Percentiles rank a stretch among this genome's conserved stretches.
Conservation (phyloP, 768 basidiomycete species). For the Pleurotus sapidus region DNA sequence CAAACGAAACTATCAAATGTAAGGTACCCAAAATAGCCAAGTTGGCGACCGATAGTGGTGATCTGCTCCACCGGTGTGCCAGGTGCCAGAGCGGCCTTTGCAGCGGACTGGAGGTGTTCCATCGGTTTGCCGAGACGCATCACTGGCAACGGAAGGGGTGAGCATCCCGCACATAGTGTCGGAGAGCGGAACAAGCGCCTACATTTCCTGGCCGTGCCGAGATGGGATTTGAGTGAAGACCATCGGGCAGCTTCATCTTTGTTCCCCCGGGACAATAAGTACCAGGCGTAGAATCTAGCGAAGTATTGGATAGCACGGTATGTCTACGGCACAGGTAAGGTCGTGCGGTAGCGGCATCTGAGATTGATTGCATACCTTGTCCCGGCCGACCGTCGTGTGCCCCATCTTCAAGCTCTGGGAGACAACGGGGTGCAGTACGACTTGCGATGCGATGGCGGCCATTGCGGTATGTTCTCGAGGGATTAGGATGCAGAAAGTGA, state of each 20-base stretch:
- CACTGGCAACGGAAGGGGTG: constrained; percentile 44
- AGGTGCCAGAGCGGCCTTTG: constrained; percentile 60
- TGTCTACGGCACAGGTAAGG: constrained; percentile 39
- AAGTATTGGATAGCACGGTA: constrained; percentile 93
- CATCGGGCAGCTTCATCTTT: constrained; percentile 73
- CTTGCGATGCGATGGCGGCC: constrained; percentile 61
- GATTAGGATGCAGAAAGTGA: constrained; percentile 1
- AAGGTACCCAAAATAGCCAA: constrained; percentile 88
- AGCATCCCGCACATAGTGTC: background rate
- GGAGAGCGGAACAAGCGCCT: constrained; percentile 21
- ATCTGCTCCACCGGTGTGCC: constrained; percentile 68
- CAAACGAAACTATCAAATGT: constrained; percentile 81
- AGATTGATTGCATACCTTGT: constrained; percentile 61
- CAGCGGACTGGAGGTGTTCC: constrained; percentile 89
- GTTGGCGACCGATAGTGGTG: constrained; percentile 76
- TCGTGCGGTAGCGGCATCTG: background rate
- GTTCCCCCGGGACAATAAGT: constrained; percentile 64
- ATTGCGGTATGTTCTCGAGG: constrained; percentile 22
- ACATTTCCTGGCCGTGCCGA: constrained; percentile 88
- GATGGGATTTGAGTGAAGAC: constrained; percentile 81
- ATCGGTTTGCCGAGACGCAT: constrained; percentile 91
- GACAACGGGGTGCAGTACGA: constrained; percentile 83
- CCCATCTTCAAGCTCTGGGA: constrained; percentile 75
- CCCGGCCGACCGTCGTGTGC: constrained; percentile 81
- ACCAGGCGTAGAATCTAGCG: constrained; percentile 86